Base-by-base conservation (phyloP, 176 grass and related monocot species). In the Saccharum officinarum region DNA sequence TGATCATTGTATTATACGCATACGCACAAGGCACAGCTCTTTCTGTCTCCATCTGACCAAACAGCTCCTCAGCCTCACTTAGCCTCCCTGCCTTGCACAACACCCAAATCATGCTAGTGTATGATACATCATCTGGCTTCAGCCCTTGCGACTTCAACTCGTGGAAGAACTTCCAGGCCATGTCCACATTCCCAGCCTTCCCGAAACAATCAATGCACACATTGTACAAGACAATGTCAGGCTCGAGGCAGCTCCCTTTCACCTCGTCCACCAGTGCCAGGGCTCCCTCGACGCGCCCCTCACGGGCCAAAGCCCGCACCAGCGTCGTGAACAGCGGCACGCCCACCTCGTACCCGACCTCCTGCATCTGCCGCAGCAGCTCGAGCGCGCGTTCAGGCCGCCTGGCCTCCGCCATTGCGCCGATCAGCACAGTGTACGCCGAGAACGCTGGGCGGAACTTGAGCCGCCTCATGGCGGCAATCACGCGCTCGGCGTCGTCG, bases 91-190 rank as follows among this genome's bases (percentile, higher is more conserved):
- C 85, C 84, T 86, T 98, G 66, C 89, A 95, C 60, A 98, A 92
- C n/a, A 98, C 93, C 83, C 83, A 89, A 57, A 98, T 92, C 97
- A 98, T 94, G 77, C 93, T 98, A 9, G 89, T 94, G 66, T 95
- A 98, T 0, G 97, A 94, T 11, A 98, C 89, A 16, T 95, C 97
- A 73, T 98, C 97, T 1, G 88, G 97, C 78, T 25, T 84, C 67
- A 98, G 81, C 14, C 89, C 93, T 42, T 95, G 88, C 2, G 86
- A 85, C 86, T 90, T 95, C 39, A 98, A 60, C 75, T 95, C 92
- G 18, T 95, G 91, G 67, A 98, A 98, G 70, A 98, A 98, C 76
- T 98, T 98, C 96, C 96, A 98, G 9, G 93, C 93, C 86, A 92
- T 92, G 44, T 98, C 96, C 46, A 98, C 80, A 73, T 94, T 98